Conservation (phyloP, 2,329 filamentous ascomycete genomes). For the Penicillium verrucosum region DNA sequence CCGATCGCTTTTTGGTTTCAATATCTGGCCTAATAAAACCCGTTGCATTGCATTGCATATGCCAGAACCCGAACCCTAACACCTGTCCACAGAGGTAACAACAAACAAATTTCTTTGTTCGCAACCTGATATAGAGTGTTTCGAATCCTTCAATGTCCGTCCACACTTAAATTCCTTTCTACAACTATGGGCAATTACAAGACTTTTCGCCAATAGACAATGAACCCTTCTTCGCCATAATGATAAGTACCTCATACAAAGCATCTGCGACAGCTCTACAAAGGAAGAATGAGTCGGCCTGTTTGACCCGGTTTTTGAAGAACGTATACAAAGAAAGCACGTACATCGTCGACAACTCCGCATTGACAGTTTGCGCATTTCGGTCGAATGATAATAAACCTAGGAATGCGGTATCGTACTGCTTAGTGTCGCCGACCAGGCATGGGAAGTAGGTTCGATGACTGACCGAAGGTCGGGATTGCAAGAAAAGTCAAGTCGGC, state of each 20-base stretch:
- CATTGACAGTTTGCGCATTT: slow-evolving; percentile 22
- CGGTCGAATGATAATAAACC: slow-evolving; percentile 46
- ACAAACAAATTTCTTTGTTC: not conserved
- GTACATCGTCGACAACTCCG: slow-evolving; percentile 54
- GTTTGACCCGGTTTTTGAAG: not conserved
- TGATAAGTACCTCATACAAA: slow-evolving; percentile 75
- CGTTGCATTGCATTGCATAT: not conserved
- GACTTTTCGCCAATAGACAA: slow-evolving; percentile 36
- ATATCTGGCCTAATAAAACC: not conserved
- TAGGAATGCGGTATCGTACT: slow-evolving; percentile 83
- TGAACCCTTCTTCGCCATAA: slow-evolving; percentile 78
- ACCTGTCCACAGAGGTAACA: not conserved
- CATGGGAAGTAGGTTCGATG: slow-evolving; percentile 75
- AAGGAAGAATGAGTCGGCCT: slow-evolving; percentile 5
- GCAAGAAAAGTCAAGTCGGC: slow-evolving; percentile 86
- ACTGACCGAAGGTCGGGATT: slow-evolving; percentile 80
- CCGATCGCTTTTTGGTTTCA: not conserved
- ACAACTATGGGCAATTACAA: not conserved
- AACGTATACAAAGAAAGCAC: slow-evolving; percentile 5
- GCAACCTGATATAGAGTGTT: not conserved
- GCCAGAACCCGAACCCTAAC: not conserved
- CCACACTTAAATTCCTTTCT: not conserved
- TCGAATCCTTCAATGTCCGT: not conserved
- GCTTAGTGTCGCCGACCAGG: slow-evolving; percentile 64
- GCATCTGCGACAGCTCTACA: slow-evolving; percentile 50